phyloP scores from a whole-genome alignment of 331 rosid species.

The Dryas integrifolia region DNA sequence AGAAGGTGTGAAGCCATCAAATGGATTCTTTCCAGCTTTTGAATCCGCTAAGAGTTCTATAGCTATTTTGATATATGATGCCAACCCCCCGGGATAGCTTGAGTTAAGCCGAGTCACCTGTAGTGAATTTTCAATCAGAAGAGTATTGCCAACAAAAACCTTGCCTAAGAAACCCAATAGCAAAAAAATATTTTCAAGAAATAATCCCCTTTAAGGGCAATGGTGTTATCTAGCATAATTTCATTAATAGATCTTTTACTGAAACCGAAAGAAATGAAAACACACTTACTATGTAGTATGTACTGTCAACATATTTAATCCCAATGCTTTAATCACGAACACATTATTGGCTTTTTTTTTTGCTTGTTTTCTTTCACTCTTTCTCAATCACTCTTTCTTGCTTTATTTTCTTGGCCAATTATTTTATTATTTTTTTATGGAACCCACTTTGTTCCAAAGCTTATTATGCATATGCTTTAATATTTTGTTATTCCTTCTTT shows the following conservation, averaged over 20 bases:
- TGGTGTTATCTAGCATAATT: background rate
- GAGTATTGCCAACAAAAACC: background rate
- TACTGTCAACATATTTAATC: no score
- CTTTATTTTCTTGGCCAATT: no score
- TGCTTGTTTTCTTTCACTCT: no score
- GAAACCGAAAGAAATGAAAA: background rate
- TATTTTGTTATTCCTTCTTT: background rate
- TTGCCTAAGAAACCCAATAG: background rate
- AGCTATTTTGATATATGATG: constrained; percentile 67
- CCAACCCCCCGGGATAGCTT: constrained; percentile 89
- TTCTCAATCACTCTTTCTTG: no score
- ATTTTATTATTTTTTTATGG: no score
- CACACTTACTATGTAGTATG: background rate
- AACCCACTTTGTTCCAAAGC: background rate
- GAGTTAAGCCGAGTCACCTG: constrained; percentile 71
- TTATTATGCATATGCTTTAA: background rate
- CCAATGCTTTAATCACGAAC: background rate
- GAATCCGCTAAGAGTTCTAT: constrained; percentile 81
- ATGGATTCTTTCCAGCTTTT: constrained; percentile 81
- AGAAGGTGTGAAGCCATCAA: constrained; percentile 89
- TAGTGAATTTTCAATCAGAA: constrained; percentile 11
- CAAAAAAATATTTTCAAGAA: background rate
- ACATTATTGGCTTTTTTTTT: background rate
- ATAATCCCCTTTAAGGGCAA: background rate
- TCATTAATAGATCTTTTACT: background rate